Conservation (phyloP, 2,329 filamentous ascomycete species). For the Colletotrichum filicis region DNA sequence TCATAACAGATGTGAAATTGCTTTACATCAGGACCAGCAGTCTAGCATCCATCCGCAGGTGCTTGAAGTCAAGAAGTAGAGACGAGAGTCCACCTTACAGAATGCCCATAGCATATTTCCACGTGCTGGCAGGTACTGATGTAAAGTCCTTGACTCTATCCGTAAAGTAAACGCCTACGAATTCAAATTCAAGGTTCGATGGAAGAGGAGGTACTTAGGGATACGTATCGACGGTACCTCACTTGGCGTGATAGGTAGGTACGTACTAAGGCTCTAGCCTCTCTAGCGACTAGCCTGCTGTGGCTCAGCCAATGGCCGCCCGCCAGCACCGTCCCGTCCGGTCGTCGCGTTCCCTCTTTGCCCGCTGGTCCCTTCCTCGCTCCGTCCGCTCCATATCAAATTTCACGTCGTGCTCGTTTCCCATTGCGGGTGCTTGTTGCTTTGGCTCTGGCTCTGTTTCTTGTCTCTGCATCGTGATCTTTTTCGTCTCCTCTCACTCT, state of each 20-base stretch:
- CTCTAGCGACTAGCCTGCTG: neutral
- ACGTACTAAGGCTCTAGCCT: neutral
- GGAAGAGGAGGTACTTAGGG: no score
- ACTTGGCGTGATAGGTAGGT: no score
- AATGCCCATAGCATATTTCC: neutral
- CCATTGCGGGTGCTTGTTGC: constrained; percentile 8
- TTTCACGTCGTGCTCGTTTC: constrained; percentile 24
- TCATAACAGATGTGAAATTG: neutral
- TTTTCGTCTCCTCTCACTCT: neutral
- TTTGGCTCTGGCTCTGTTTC: neutral
- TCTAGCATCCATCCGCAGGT: neutral
- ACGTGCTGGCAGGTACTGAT: constrained; percentile 6
- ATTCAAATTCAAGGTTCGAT: no score
- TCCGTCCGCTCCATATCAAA: constrained; percentile 29
- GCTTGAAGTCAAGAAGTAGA: neutral
- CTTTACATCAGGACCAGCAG: neutral
- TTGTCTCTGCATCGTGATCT: constrained; percentile 15
- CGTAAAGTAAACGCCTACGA: no score
- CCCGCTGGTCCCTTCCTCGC: constrained; percentile 12
- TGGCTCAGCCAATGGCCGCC: constrained; percentile 22
- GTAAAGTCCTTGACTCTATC: neutral
- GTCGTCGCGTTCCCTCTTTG: constrained; percentile 9
- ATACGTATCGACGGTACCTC: no score
- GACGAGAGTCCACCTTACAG: neutral
- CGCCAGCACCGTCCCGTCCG: constrained; percentile 19